Base-by-base conservation (phyloP, 495 filamentous ascomycete genomes). In the Penicillium coprophilum region DNA sequence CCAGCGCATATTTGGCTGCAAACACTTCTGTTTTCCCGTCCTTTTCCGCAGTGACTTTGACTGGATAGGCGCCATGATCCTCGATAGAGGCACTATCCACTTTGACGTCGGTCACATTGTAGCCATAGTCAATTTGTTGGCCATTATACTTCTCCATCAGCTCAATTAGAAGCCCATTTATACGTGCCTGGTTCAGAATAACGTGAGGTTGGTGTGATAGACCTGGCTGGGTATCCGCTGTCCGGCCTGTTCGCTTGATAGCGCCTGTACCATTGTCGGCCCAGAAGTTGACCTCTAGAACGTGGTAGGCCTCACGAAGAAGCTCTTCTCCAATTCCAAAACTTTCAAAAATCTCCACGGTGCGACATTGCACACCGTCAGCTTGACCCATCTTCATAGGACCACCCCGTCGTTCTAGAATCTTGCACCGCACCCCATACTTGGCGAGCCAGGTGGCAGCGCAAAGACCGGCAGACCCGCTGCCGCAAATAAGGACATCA, bases 321-420 rank as follows among this genome's bases (percentile, higher is more conserved):
- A 92, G 64, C 36, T 85, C 79, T 51, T 91, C 88, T 0, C 81
- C 77, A 12, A 93, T 71, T 0, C 88, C 87, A 44, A 92, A 91
- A 31, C 82, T 86, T 58, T 94, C 87, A 49, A 91, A 87, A 41
- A 95, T 85, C 65, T 94, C 90, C 10, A 91, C 82, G 1, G 89
- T 90, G 1, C 90, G 87, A 55, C 84, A 86, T 70, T 94, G 90
- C 11, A 92, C 80, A 0, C 90, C 90, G 50, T 93, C 90, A 1
- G 90, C 90, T 64, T 92, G 87, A n/a, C 90, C 90, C 34, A 81
- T 77, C 47, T 76, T 59, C 54, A 91, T 77, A 2, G 83, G 84
- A 0, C 84, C 86, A 8, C 68, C 59, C 4, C 84, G 81, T 0
- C 77, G 75, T 58, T 91, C 88, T 10, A 90, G 69, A 54, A 91